phyloP scores from a whole-genome alignment of 176 grass and related monocot genomes.

The Eleusine indica region DNA sequence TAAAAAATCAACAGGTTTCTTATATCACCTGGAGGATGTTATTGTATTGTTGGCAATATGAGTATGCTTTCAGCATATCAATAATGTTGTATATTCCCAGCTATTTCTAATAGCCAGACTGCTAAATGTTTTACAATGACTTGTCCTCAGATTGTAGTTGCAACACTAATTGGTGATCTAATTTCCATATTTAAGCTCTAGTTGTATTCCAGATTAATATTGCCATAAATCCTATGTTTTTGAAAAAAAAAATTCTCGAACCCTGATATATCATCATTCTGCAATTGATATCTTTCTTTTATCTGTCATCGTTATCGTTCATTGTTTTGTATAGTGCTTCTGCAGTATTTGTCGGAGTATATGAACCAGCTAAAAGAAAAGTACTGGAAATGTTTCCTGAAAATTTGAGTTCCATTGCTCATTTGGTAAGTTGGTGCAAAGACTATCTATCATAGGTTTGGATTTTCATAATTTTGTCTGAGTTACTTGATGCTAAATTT shows the following conservation, averaged over 20 bases:
- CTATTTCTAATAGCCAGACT: not conserved
- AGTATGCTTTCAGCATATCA: not conserved
- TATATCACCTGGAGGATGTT: not conserved
- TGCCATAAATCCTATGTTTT: too few species aligned
- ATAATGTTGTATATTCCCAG: not conserved
- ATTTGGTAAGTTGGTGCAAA: constrained; percentile 71
- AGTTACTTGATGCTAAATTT: too few species aligned
- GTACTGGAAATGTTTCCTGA: constrained; percentile 72
- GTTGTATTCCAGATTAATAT: too few species aligned
- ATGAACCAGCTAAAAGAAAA: constrained; percentile 89
- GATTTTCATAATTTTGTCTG: too few species aligned
- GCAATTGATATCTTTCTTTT: not conserved
- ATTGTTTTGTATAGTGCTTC: constrained; percentile 60
- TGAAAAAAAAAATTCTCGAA: too few species aligned
- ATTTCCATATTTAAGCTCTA: too few species aligned
- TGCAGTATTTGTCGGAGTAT: constrained; percentile 94
- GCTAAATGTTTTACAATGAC: too few species aligned
- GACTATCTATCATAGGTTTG: too few species aligned
- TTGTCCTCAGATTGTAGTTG: too few species aligned
- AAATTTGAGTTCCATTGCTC: constrained; percentile 91
- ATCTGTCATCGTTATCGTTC: not conserved
- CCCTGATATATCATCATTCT: not conserved
- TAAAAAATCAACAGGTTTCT: not conserved
- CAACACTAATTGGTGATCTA: too few species aligned
- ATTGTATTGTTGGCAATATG: not conserved